Conservation (phyloP, 2,329 filamentous ascomycete species). For the Beauveria australis region DNA sequence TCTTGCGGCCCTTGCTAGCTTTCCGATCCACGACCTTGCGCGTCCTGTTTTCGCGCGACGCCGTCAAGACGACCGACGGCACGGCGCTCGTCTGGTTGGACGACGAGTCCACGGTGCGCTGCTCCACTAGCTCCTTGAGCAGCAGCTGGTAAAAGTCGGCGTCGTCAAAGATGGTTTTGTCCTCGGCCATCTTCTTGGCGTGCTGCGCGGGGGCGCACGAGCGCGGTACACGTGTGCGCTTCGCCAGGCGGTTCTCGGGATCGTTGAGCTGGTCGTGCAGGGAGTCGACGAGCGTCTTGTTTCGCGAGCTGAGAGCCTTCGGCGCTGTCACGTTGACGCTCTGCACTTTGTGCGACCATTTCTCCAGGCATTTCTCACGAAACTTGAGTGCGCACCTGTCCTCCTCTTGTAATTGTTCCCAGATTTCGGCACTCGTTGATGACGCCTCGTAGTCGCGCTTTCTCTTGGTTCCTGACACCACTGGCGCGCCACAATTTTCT, state of each 20-base stretch:
- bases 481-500: constrained; percentile 45
- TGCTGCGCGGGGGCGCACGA: constrained; percentile 69
- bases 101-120: constrained; percentile 64
- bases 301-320: constrained; percentile 21
- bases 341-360: constrained; percentile 72
- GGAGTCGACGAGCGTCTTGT: constrained; percentile 49
- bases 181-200: constrained; percentile 47
- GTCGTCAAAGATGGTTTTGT: constrained; percentile 73
- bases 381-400: constrained; percentile 53
- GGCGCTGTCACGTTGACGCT: constrained; percentile 35
- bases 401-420: constrained; percentile 59
- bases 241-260: constrained; percentile 55
- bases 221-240: constrained; percentile 61
- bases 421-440: constrained; percentile 58
- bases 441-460: constrained; percentile 45
- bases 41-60: constrained; percentile 68
- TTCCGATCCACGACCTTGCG: constrained; percentile 84
- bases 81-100: constrained; percentile 36
- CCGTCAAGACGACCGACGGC: constrained; percentile 54
- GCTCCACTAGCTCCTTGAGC: constrained; percentile 86
- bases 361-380: constrained; percentile 69
- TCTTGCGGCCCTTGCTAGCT: constrained; percentile 88
- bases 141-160: constrained; percentile 90
- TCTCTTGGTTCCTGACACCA: constrained; percentile 51
- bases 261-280: constrained; percentile 61